These are phyloP conservation scores for Ogataea corticis DNA, from an alignment of 805 yeast species.

Conservation along the genomic window DNA sequence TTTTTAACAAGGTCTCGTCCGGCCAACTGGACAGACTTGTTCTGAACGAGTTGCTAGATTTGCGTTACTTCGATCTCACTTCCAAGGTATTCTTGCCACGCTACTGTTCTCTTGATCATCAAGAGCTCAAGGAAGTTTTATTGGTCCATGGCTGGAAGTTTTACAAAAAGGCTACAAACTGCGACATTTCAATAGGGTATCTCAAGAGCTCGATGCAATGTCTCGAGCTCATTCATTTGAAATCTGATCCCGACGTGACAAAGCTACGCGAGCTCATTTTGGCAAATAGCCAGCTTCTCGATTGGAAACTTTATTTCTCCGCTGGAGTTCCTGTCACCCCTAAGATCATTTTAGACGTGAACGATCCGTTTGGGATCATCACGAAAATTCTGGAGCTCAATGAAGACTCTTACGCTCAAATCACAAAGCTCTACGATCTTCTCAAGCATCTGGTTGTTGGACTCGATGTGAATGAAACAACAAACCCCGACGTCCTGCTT, in stretches of 20 bases:
- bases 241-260: neutral
- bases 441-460: conserved; percentile 43
- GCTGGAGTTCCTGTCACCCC: conserved; percentile 35
- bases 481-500: conserved; percentile 26
- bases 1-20: conserved; percentile 26
- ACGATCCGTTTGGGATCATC: conserved; percentile 29
- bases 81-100: conserved; percentile 17
- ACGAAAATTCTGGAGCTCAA: conserved; percentile 51
- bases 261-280: conserved; percentile 20
- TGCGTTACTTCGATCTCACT: conserved; percentile 22
- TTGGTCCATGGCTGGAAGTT: conserved; percentile 27
- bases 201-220: conserved; percentile 26
- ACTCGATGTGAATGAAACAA: conserved; percentile 24
- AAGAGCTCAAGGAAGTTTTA: conserved; percentile 13
- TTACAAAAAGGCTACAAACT: conserved; percentile 31
- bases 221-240: conserved; percentile 16
- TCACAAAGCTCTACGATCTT: conserved; percentile 42
- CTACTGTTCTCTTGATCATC: conserved; percentile 20
- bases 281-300: conserved; percentile 24
- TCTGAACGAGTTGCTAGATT: conserved; percentile 23
- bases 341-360: conserved; percentile 21
- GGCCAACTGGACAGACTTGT: conserved; percentile 25
- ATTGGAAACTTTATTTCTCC: conserved; percentile 32
- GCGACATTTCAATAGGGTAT: conserved; percentile 30
- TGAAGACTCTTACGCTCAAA: conserved; percentile 47